These are phyloP conservation scores for Rhododendron simsii DNA, from an alignment of 148 eudicot genomes.

Conservation along the genomic window DNA sequence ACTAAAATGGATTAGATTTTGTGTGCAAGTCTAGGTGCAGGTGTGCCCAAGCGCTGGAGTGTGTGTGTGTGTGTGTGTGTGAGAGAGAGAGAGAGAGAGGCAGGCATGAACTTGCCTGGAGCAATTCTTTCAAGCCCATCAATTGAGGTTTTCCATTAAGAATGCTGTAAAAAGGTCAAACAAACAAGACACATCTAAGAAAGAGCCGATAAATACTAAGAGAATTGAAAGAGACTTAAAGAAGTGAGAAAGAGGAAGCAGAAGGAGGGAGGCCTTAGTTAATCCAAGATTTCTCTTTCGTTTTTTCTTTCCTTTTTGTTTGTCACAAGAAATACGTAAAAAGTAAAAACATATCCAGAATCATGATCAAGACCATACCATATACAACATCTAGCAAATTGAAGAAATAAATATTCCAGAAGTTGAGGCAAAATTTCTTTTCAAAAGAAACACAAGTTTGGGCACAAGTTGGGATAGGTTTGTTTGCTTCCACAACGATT, in stretches of 20 bases:
- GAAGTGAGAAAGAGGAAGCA: neutral
- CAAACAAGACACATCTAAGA: neutral
- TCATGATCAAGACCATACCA: neutral
- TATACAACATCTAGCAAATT: neutral
- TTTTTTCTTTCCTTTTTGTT: neutral
- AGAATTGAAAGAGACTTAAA: neutral
- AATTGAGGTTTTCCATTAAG: constrained; percentile 80
- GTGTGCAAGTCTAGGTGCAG: neutral
- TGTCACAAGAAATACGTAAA: neutral
- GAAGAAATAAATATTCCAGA: neutral
- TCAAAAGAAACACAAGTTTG: constrained; percentile 1
- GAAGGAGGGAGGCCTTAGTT: neutral
- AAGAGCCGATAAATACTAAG: neutral
- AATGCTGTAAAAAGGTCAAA: constrained; percentile 47
- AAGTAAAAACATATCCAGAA: neutral
- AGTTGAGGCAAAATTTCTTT: neutral
- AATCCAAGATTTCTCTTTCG: neutral
- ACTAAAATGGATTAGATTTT: neutral
- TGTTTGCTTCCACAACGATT: neutral
- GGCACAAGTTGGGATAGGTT: neutral
- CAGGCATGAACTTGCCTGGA: constrained; percentile 38
- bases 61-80: neutral
- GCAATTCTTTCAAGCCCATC: constrained; percentile 89
- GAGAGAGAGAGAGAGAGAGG: neutral
- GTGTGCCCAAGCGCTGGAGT: neutral